Base-by-base conservation (phyloP, 331 rosid genomes). In the Quercus phellos region DNA sequence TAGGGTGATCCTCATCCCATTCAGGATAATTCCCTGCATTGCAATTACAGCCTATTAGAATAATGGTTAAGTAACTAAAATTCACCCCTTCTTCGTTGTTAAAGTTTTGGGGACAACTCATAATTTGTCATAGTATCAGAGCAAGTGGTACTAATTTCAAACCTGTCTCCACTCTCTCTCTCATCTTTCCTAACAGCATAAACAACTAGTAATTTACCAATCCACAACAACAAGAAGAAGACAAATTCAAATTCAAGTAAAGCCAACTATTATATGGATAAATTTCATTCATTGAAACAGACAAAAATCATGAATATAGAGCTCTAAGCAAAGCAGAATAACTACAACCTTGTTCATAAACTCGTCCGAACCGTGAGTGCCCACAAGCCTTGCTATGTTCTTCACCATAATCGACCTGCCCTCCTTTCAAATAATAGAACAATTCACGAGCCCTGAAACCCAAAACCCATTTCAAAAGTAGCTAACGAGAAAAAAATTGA, bases 351-450 rank as follows among this genome's bases (percentile, higher is more conserved):
- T 59, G 90, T 81, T 91, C 94, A 73, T 93, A 95, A 53, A 83
- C 56, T 51, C 94, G 85, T 51, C 99, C 97, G 55, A 95, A 95
- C 64, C 82, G 97, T 0, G 92, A 87, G 79, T 95, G 99, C 30
- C 97, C 98, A 35, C 87, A 93, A 72, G 88, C 87, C 73, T 74
- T 93, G 97, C 99, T 93, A 60, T 95, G 99, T 78, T 93, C 97
- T 82, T 89, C 96, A 11, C 97, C 99, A 4, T 93, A 93, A 85
- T 95, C 98, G 14, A 93, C 98, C 66, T 84, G 94, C 55, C 99
- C 99, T 38, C 99, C 99, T 84, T 93, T 95, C 74, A 95, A 79
- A 85, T 93, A 95, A 80, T 95, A 95, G 89, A 95, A 95, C 90
- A 95, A 84, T 80, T 95, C 94, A 16, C 99, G 75, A 76, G 98